Evolutionary conservation across 2,329 filamentous ascomycete species (phyloP), one percentile per base, ranked within the genome.

Genomic region (Huntiella bhutanensis): DNA sequence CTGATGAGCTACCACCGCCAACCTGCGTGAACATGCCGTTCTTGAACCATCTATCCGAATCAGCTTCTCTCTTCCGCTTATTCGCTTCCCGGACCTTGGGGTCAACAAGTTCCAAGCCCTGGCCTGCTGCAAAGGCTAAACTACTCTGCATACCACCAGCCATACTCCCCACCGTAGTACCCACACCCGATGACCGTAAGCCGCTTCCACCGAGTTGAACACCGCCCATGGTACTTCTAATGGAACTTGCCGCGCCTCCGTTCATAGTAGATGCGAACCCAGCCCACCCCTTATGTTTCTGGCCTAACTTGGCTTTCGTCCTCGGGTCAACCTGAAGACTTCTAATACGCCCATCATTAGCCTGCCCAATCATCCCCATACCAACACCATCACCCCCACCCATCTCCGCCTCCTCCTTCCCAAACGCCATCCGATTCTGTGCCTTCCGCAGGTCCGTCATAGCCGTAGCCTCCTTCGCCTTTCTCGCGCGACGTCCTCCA

Each of bases 391-490:
- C 86, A 33, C 86, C 88, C 59, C 92, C 96, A 32, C 87, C 88
- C 1, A 91, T 79, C 62, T 98, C 91, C 55, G 77, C 80, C 62
- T 98, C 91, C 61, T 96, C 88, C 59, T 93, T 91, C 49, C 87
- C 87, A 57, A 98, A 98, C 0, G 80, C 85, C 74, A 98, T 80
- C 46, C 91, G 76, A 64, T 98, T 98, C 63, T 96, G 91, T 4
- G 86, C 86, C 61, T 96, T 95, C 53, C 87, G 79, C 28, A 98
- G 68, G 47, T 98, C 91, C 0, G 91, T 98, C 85, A 95, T 93
- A 50, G 91, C 88, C 5, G 84, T 84, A 3, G 88, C 87, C 62
- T 94, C 91, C 70, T 98, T 98, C 50, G 88, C 88, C 62, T 94
- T 94, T 48, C 91, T 71, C 10, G 87, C 91, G 53, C 86, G 72